These are phyloP conservation scores for Ilex aquifolium DNA, from an alignment of 257 asterid genomes.

Conservation along the genomic window DNA sequence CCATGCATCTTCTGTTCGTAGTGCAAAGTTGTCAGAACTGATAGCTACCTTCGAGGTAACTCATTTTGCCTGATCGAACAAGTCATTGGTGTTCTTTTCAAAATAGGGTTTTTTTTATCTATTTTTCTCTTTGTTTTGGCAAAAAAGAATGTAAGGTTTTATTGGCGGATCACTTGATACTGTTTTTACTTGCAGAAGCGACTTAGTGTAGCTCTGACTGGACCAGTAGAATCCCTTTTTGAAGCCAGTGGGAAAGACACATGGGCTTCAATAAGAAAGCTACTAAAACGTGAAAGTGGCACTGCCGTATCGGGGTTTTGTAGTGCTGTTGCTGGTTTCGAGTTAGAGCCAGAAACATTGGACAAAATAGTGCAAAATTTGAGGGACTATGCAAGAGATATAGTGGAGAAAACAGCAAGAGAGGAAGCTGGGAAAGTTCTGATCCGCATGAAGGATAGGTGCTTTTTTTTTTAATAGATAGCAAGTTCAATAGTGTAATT, in stretches of 20 bases:
- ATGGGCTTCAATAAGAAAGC: slow-evolving; percentile 51
- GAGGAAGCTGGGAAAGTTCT: slow-evolving; percentile 60
- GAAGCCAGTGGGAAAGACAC: slow-evolving; percentile 46
- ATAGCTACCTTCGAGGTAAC: slow-evolving; percentile 39
- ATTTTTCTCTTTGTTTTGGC: neutral
- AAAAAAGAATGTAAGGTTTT: neutral
- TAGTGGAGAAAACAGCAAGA: slow-evolving; percentile 53
- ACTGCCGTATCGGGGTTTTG: slow-evolving; percentile 31
- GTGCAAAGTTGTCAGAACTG: slow-evolving; percentile 40
- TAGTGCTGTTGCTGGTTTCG: slow-evolving; percentile 38
- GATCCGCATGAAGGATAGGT: slow-evolving; percentile 65
- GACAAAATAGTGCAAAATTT: slow-evolving; percentile 34
- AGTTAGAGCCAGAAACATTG: slow-evolving; percentile 39
- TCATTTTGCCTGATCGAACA: too few species aligned
- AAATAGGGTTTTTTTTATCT: neutral
- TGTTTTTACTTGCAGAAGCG: slow-evolving; percentile 33
- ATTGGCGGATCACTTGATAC: slow-evolving; percentile 2
- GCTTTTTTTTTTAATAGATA: neutral
- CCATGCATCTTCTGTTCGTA: slow-evolving; percentile 39
- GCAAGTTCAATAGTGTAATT: neutral
- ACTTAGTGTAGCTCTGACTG: slow-evolving; percentile 30
- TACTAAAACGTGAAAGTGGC: slow-evolving; percentile 45
- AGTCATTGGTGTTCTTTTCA: neutral
- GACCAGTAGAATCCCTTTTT: slow-evolving; percentile 49
- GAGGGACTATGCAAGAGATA: slow-evolving; percentile 36